Base-by-base conservation (phyloP, 2,329 filamentous ascomycete genomes). In the Aureobasidium leucospermi region DNA sequence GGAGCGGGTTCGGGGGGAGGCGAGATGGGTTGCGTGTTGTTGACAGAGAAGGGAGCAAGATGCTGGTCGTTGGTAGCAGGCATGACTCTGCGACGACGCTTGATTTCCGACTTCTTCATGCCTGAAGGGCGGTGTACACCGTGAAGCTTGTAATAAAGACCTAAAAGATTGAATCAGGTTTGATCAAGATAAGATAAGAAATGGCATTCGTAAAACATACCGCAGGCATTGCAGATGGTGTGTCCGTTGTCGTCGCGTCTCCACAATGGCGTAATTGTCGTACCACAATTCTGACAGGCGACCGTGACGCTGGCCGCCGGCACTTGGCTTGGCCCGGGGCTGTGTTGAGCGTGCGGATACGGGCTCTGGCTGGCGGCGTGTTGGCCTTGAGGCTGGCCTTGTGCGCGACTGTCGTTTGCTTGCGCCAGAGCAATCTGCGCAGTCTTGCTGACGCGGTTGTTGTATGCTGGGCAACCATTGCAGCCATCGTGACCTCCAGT, bases 51-150 rank as follows among this genome's bases (percentile, higher is more conserved):
- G 69, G 73, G 58, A 58, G 53, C 59, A 11, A 73, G 73, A 48
- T 78, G 77, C 57, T 75, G 73, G 60, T 78, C 78, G 59, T 77
- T 73, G 29, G 84, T 77, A 16, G 89, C 90, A 16, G 93, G 92
- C 45, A 97, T 92, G 6, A 97, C 91, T 61, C 94, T 86, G 79
- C 97, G 97, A 62, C 94, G 83, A 63, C 94, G 85, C 75, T 99
- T 97, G 72, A 99, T 99, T 29, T 96, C 89, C 3, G 90, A 88
- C 73, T 96, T 97, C 75, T 97, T 99, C 94, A 99, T 97, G n/a
- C 90, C 90, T 5, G 94, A 90, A 0, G 94, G 94, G 43, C 94
- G 84, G 73, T 96, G 93, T 32, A 91, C 86, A 58, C 92, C 92
- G 71, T 99, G 94, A 2, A 99, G 84, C 74, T 97, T 97, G 77